phyloP scores from a whole-genome alignment of 139 green algal species.

The Ulvella scutata region DNA sequence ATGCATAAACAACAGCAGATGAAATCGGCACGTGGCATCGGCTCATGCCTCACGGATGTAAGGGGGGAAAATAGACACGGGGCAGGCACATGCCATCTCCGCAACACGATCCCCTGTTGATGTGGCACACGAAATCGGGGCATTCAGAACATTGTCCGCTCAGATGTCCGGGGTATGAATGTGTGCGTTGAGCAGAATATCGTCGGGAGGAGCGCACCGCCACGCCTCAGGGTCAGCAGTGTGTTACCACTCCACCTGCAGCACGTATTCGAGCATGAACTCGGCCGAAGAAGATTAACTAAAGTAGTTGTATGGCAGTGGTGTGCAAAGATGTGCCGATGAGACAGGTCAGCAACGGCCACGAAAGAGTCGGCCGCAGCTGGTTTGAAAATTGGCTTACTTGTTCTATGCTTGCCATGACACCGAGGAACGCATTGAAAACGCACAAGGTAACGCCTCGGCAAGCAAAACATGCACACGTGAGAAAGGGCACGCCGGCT shows the following conservation, averaged over 20 bases:
- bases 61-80: background rate
- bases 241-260: too few species aligned
- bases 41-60: background rate
- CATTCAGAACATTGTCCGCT: background rate
- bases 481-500: background rate
- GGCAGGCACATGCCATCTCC: background rate
- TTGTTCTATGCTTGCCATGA: background rate
- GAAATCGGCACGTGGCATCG: too few species aligned
- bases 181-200: background rate
- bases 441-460: background rate
- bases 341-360: background rate
- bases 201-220: too few species aligned
- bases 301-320: too few species aligned
- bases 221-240: too few species aligned
- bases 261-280: too few species aligned
- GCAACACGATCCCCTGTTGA: background rate
- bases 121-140: constrained; percentile 1
- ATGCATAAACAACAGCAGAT: too few species aligned
- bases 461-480: background rate
- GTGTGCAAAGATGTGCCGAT: background rate
- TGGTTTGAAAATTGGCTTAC: background rate
- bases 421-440: background rate
- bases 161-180: background rate
- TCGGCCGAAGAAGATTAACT: too few species aligned
- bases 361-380: background rate